Evolutionary conservation across 2,329 filamentous ascomycete species (phyloP), one percentile per base, ranked within the genome.

Genomic region (Beauveria rudraprayagi): DNA sequence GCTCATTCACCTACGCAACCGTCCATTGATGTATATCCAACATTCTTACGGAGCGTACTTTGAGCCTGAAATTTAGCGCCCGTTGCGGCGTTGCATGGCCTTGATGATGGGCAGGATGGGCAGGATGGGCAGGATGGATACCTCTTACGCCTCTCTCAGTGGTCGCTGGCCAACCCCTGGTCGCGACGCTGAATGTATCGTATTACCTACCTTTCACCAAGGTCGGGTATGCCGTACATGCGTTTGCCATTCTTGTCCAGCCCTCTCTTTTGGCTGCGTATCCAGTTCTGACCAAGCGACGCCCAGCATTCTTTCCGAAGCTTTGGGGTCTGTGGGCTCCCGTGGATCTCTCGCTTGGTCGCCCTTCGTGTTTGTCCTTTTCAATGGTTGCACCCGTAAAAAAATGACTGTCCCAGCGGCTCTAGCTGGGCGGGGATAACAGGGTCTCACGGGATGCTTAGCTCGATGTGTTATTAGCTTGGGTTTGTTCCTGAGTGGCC

Each of bases 391-490:
- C 44, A 37, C 7, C 26, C n/a, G n/a, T 22, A 37, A 19, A 16
- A 46, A 48, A 30, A 22, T 22, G 10, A 30, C 10, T 34, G 5
- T 19, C 41, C 55, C 19, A 19, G 26, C 11, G 44, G 6, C 19
- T 30, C 55, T 41, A n/a, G 14, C 55, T 41, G 40, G 44, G 44
- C 44, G 44, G 55, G 44, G 54, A 47, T 17, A 5, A 7, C n/a
- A 34, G 55, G 54, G 54, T 56, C 30, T 24, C 22, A 26, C 41
- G 44, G 47, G 54, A 47, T 44, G 34, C 37, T 44, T 59, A 40
- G 56, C 56, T 44, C 37, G 37, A 52, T 59, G 37, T 26, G 17
- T 52, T 44, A 59, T 59, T 59, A 50, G n/a, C 17, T 17, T 40
- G 37, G 22, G 22, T 55, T 59, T 30, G 47, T 50, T 43, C 16